Evolutionary conservation across 2,329 filamentous ascomycete genomes (phyloP).

Genomic region (Plenodomus biglobosus): DNA sequence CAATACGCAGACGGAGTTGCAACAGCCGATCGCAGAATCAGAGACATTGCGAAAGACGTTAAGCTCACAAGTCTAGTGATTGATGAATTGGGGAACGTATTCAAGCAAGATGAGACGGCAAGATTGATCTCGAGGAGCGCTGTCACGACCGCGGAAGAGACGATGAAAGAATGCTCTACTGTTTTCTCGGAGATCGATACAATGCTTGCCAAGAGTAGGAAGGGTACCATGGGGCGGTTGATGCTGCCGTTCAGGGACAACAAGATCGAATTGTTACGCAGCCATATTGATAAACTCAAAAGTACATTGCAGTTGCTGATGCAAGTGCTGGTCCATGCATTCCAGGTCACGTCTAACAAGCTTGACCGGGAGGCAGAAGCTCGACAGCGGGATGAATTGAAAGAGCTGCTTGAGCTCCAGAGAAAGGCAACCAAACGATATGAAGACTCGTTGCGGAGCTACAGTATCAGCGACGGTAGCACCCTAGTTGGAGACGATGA

Average conservation of each 20-base stretch:
- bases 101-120: slow-evolving; percentile 28
- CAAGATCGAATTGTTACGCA: slow-evolving; percentile 33
- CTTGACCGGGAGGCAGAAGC: slow-evolving; percentile 27
- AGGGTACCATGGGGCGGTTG: slow-evolving; percentile 26
- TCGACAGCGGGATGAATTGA: slow-evolving; percentile 31
- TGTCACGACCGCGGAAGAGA: slow-evolving; percentile 29
- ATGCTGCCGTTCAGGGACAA: slow-evolving; percentile 35
- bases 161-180: slow-evolving; percentile 29
- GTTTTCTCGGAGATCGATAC: slow-evolving; percentile 31
- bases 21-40: slow-evolving; percentile 31
- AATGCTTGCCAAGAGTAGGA: slow-evolving; percentile 30
- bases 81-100: slow-evolving; percentile 31
- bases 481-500: slow-evolving; percentile 15
- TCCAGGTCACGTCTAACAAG: slow-evolving; percentile 29
- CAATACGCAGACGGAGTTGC: slow-evolving; percentile 36
- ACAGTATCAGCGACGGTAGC: slow-evolving; percentile 22
- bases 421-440: slow-evolving; percentile 28
- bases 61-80: slow-evolving; percentile 32
- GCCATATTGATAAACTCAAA: slow-evolving; percentile 35
- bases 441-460: slow-evolving; percentile 25
- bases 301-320: slow-evolving; percentile 34
- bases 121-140: slow-evolving; percentile 30
- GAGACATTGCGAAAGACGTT: slow-evolving; percentile 34
- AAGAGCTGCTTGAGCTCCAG: slow-evolving; percentile 22
- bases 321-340: slow-evolving; percentile 31